phyloP scores from a whole-genome alignment of 2,329 filamentous ascomycete species.

The Hypocrella siamensis region DNA sequence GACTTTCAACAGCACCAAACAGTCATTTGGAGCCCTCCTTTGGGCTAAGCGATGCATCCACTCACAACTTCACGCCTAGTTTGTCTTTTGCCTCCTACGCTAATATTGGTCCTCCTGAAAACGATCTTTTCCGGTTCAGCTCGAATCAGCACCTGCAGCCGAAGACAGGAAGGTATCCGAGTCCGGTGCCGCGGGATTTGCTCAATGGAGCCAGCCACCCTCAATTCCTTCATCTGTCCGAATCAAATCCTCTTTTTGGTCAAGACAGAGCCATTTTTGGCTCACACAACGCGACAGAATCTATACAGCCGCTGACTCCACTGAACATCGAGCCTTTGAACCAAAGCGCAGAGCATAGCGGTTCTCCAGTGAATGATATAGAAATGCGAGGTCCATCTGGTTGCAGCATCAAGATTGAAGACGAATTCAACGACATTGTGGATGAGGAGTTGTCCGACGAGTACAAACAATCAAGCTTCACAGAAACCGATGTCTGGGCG shows the following conservation, averaged over 20 bases:
- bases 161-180: slow-evolving; percentile 13
- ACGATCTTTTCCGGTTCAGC: slow-evolving; percentile 1
- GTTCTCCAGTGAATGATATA: slow-evolving; percentile 6
- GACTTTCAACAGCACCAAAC: slow-evolving; percentile 8
- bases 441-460: slow-evolving; percentile 7
- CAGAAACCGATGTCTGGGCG: slow-evolving; percentile 4
- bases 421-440: slow-evolving; percentile 11
- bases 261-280: slow-evolving; percentile 15
- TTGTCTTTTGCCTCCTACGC: slow-evolving; percentile 11
- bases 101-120: slow-evolving; percentile 10
- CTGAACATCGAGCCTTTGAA: slow-evolving; percentile 16
- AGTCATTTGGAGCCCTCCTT: slow-evolving; percentile 13
- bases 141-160: slow-evolving; percentile 9
- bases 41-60: slow-evolving; percentile 13
- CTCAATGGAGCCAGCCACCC: slow-evolving; percentile 7
- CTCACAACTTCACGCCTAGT: slow-evolving; percentile 15
- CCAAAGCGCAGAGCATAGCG: slow-evolving; percentile 7
- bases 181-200: slow-evolving; percentile 7
- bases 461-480: slow-evolving; percentile 10
- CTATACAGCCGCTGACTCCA: slow-evolving; percentile 9
- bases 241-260: slow-evolving; percentile 16
- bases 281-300: slow-evolving; percentile 10
- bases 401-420: slow-evolving; percentile 11
- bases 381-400: slow-evolving; percentile 3
- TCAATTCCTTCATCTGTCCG: slow-evolving; percentile 13